Base-by-base conservation (phyloP, 2,329 filamentous ascomycete species). In the Paecilomyces sp. region DNA sequence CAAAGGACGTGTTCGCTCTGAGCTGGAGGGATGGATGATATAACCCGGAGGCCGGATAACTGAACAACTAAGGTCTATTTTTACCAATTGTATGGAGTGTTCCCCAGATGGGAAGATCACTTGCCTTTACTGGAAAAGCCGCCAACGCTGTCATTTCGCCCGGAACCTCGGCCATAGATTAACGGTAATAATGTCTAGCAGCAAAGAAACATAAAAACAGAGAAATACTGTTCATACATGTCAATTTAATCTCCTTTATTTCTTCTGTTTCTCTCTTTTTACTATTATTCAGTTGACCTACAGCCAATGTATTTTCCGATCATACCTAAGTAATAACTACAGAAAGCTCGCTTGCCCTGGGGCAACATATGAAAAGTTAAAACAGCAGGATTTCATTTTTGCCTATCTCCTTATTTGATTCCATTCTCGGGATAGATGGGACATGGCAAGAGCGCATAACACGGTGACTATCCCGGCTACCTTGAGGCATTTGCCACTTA, bases 401-500 rank as follows among this genome's bases (percentile, higher is more conserved):
- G 18, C 41, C 41, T 47, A 47, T 15, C n/a, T 22, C 41, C n/a
- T 18, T 47, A 47, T 47, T 33, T 8, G 31, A 5, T 8, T 47
- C 41, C n/a, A 22, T 9, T 18, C 41, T 7, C 18, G n/a, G 36
- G 41, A 9, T 8, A 47, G 18, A 47, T 47, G n/a, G n/a, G 5
- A 47, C n/a, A 18, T 47, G n/a, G n/a, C 15, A 47, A 47, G 41
- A 47, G 6, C 6, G 7, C 15, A 18, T 2, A 47, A 18, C 15
- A 2, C 3, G 6, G 41, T 5, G 18, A 8, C 8, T 9, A 47
- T 47, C 13, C 15, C 9, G n/a, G 18, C 15, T 22, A 22, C n/a
- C 8, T 9, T 47, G n/a, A 8, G n/a, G 7, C 13, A 47, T 55
- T 53, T 59, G 18, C 56, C 61, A 18, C 64, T 65, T 70, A 73